A percentile compares a stretch with the other conserved stretches of the same genome.
Conservation (phyloP, 139 green algal genomes). For the Volvox reticuliferus region DNA sequence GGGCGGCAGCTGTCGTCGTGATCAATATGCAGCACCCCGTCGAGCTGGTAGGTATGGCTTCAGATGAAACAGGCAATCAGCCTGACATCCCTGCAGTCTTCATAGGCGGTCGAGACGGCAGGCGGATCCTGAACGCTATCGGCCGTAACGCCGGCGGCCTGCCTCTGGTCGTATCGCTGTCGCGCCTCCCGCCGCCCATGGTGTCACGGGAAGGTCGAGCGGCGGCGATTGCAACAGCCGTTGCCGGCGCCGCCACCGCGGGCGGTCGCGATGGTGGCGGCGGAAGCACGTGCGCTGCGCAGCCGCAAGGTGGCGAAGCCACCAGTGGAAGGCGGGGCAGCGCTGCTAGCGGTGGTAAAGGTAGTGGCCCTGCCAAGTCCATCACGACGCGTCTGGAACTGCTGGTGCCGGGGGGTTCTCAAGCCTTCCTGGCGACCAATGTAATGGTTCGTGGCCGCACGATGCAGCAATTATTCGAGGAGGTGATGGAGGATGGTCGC, state of each 20-base stretch:
- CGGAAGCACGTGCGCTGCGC: not conserved
- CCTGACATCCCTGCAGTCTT: slow-evolving; percentile 53
- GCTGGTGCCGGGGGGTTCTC: slow-evolving; percentile 17
- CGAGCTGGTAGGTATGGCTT: slow-evolving; percentile 53
- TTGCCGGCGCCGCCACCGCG: not conserved
- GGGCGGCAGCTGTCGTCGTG: slow-evolving; percentile 62
- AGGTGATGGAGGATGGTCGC: slow-evolving; percentile 34
- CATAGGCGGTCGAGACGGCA: not conserved
- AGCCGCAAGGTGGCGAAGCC: not conserved
- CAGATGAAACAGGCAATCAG: slow-evolving; percentile 24
- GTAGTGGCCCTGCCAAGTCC: not conserved
- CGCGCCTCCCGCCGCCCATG: not conserved
- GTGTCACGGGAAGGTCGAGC: not conserved
- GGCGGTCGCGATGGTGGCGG: not conserved
- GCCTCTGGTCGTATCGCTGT: not conserved
- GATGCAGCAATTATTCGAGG: slow-evolving; percentile 44
- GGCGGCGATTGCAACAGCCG: not conserved
- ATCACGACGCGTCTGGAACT: slow-evolving; percentile 32
- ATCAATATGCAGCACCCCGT: slow-evolving; percentile 53
- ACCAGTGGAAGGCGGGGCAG: not conserved
- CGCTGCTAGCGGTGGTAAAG: not conserved
- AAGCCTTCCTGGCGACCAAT: slow-evolving; percentile 42
- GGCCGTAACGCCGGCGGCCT: not conserved
- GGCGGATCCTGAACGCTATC: slow-evolving; percentile 22
- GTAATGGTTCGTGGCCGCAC: slow-evolving; percentile 21